These are phyloP conservation scores for Antitrichia curtipendula DNA, from an alignment of 225 moss, liverwort and hornwort genomes.

Conservation along the genomic window DNA sequence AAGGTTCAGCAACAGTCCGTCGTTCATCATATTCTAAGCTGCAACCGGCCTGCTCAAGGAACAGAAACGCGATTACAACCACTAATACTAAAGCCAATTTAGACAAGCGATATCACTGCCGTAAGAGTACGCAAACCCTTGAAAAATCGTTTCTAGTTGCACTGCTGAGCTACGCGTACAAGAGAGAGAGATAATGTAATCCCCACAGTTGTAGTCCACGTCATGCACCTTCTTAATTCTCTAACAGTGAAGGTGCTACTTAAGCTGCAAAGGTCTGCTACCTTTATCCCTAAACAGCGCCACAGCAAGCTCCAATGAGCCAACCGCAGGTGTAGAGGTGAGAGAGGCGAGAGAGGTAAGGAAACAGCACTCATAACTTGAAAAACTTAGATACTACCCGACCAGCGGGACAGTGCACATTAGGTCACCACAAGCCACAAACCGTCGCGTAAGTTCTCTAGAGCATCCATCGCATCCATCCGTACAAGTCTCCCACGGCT, in stretches of 20 bases:
- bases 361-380: not conserved
- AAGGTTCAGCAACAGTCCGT: not conserved
- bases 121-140: not conserved
- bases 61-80: not conserved
- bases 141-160: not conserved
- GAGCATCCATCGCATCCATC: not conserved
- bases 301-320: not conserved
- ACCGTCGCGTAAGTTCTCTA: not conserved
- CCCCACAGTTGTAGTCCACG: not conserved
- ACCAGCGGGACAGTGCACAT: not conserved
- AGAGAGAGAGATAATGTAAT: not conserved
- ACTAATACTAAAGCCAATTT: not conserved
- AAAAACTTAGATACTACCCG: not conserved
- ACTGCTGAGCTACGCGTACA: not conserved
- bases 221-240: not conserved
- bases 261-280: not conserved
- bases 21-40: not conserved
- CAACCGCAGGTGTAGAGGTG: not conserved
- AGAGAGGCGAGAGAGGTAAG: not conserved
- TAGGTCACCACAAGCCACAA: constrained; percentile 8
- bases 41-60: not conserved
- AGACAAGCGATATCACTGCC: not conserved
- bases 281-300: not conserved
- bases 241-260: not conserved
- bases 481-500: constrained; percentile 1